Base-by-base conservation (phyloP, 176 grass and related monocot genomes). In the Calamus simplicifolius region DNA sequence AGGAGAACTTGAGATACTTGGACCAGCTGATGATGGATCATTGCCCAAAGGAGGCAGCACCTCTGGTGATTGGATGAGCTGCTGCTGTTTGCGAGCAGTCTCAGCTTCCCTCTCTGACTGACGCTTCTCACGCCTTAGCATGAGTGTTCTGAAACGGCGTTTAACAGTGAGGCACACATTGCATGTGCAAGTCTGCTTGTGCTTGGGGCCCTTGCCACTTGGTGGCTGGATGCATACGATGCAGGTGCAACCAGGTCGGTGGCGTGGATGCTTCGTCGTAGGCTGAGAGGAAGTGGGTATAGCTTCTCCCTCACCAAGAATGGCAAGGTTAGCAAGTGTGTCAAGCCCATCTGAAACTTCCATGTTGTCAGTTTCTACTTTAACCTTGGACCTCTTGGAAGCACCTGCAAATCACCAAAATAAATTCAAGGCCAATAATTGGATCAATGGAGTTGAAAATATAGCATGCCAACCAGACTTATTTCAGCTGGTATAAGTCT, bases 151-250 rank as follows among this genome's bases (percentile, higher is more conserved):
- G 73, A 98, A 98, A 27, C 94, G 81, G 14, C 94, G 84, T 17
- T 84, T 89, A 16, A 98, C 94, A 4, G 88, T 98, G 72, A 92
- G 84, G 51, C 94, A 98, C 35, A 98, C 94, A 26, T 98, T 98
- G 72, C 94, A 98, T 50, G 84, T 74, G 76, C 94, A 98, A 0
- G 81, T 85, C 59, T 82, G 81, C 59, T 92, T 98, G 73, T 98
- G 94, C 76, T 98, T 98, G 27, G 93, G 93, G 5, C 93, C 93
- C 87, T 98, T 98, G 57, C 93, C 93, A 29, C 93, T 98, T 18
- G 94, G 94, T n/a, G 94, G 94, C 62, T 98, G 94, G 69, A 98
- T 98, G 76, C 94, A 98, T 18, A 98, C 94, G 27, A 98, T 98
- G 88, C 94, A 98, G 18, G 87, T 80, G 64, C 94, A 98, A 3